Base-by-base conservation (phyloP, 352 stramenopile genomes). In the Phytophthora cactorum region DNA sequence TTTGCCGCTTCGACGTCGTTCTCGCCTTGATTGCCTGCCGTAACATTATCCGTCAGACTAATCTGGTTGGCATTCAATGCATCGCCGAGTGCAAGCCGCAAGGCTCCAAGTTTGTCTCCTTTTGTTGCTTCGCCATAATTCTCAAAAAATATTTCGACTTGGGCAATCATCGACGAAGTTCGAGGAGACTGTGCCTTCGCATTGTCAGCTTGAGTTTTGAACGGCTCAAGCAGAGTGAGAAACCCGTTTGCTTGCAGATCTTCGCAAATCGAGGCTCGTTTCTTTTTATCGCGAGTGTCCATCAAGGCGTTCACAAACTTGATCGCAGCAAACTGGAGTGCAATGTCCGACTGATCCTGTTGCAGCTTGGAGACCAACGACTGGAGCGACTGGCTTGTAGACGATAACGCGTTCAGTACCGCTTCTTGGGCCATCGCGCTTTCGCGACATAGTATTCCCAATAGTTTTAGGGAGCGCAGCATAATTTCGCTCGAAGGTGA, bases 301-400 rank as follows among this genome's bases (percentile, higher is more conserved):
- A 90, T 27, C 4, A 90, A 53, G 0, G 54, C 50, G 46, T 87
- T 87, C 17, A 90, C 10, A 34, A 92, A 90, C 43, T 70, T 78
- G 9, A 90, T 17, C 0, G 78, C 64, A 9, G 65, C 71, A 29
- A 77, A 39, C 36, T 78, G 69, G 11, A 77, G 32, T 74, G 58
- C n/a, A 31, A 63, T 5, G 28, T 89, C 75, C 3, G 44, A 55
- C 14, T 69, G 46, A 41, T 62, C 77, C 6, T 75, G 54, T 4
- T 60, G 31, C 25, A 88, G 67, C 27, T 66, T 63, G 10, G 47
- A 66, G 10, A 73, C 56, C 6, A 91, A 47, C n/a, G 17, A 59
- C 14, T 70, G 67, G 32, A 84, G 66, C 7, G 56, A 61, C 5
- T 51, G 69, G 0, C 38, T 45, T 17, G 70, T 36, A 1, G 60